A percentile compares a stretch with the other conserved stretches of the same genome.
Conservation (phyloP, 768 basidiomycete genomes). For the Suillus hirtellus region DNA sequence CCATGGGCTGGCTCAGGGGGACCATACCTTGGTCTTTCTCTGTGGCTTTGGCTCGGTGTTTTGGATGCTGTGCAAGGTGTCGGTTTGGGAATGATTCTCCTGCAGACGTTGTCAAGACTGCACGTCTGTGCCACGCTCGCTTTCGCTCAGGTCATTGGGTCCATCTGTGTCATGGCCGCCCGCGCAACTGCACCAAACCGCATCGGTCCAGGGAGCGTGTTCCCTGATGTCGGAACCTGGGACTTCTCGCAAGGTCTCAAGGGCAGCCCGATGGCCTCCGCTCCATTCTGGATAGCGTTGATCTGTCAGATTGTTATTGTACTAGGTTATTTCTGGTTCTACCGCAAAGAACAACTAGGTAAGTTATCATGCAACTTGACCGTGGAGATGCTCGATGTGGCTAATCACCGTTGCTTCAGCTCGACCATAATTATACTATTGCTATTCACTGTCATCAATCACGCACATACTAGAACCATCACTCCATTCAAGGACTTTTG, state of each 20-base stretch:
- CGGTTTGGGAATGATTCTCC: slow-evolving; percentile 87
- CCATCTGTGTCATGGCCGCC: slow-evolving; percentile 89
- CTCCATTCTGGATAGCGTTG: slow-evolving; percentile 87
- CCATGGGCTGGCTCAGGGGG: slow-evolving; percentile 89
- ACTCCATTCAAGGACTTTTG: slow-evolving; percentile 6
- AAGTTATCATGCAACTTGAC: slow-evolving; percentile 28
- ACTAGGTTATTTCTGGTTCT: slow-evolving; percentile 95
- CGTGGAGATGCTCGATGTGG: background rate
- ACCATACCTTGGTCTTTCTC: slow-evolving; percentile 84
- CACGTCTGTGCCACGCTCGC: slow-evolving; percentile 94
- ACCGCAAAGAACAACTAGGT: slow-evolving; percentile 92
- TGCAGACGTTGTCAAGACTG: slow-evolving; percentile 88
- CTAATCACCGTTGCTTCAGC: slow-evolving; percentile 16
- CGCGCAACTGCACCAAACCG: slow-evolving; percentile 87
- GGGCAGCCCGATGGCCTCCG: slow-evolving; percentile 81
- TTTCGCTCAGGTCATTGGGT: slow-evolving; percentile 87
- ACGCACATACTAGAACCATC: slow-evolving; percentile 7
- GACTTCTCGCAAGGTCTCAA: slow-evolving; percentile 72
- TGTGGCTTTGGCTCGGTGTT: slow-evolving; percentile 97
- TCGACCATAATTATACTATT: slow-evolving; percentile 23
- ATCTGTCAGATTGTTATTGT: slow-evolving; percentile 83
- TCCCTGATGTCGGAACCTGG: slow-evolving; percentile 92
- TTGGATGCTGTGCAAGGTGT: slow-evolving; percentile 94
- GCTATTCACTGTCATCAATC: background rate
- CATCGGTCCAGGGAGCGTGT: slow-evolving; percentile 87